These are phyloP conservation scores for Ophiostoma angusticollis DNA, from an alignment of 2,329 filamentous ascomycete genomes.

Conservation along the genomic window DNA sequence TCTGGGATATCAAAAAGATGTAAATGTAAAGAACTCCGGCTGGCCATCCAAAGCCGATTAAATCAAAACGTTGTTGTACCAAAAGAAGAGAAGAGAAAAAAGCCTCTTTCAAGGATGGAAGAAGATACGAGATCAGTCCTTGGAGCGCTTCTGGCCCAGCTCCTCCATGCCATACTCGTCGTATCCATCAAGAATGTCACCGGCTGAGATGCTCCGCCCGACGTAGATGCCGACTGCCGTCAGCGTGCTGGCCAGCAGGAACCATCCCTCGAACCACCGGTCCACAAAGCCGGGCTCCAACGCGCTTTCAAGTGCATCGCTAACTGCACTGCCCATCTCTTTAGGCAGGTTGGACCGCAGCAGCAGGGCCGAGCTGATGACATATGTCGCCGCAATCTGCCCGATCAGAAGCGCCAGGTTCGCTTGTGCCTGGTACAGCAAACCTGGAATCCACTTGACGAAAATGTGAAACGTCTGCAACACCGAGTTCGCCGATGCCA, in stretches of 20 bases:
- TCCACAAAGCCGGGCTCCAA: slow-evolving; percentile 62
- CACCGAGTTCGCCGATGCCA: slow-evolving; percentile 68
- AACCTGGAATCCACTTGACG: slow-evolving; percentile 55
- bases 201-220: slow-evolving; percentile 44
- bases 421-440: slow-evolving; percentile 62
- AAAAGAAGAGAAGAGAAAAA: background rate
- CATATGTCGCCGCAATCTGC: slow-evolving; percentile 74
- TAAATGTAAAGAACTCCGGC: slow-evolving; percentile 1
- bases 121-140: slow-evolving; percentile 28
- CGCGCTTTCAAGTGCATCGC: slow-evolving; percentile 64
- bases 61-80: too few species aligned
- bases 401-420: slow-evolving; percentile 68
- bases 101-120: background rate
- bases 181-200: slow-evolving; percentile 25
- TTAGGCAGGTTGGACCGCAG: slow-evolving; percentile 65
- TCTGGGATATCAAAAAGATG: background rate
- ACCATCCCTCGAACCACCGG: slow-evolving; percentile 82
- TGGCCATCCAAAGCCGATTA: too few species aligned
- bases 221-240: slow-evolving; percentile 64
- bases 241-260: slow-evolving; percentile 51
- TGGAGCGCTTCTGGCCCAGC: slow-evolving; percentile 57
- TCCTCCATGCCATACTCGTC: slow-evolving; percentile 55
- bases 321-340: slow-evolving; percentile 65
- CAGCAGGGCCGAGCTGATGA: slow-evolving; percentile 67
- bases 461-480: slow-evolving; percentile 79